Base-by-base conservation (phyloP, 1,284 basidiomycete genomes). In the Anthracocystis setariae region DNA sequence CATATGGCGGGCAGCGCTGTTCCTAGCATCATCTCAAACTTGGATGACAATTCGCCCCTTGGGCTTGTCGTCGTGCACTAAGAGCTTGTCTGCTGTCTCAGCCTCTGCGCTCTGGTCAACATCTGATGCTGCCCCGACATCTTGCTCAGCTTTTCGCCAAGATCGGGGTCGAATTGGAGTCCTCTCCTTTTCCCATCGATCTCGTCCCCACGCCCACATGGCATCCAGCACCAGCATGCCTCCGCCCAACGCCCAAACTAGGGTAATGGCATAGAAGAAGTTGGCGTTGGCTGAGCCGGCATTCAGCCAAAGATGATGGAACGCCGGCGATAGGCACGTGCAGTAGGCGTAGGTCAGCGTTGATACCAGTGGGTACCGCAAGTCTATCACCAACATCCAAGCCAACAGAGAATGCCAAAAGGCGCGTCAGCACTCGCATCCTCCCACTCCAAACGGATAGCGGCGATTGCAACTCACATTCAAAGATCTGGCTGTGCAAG, bases 271-370 rank as follows among this genome's bases (percentile, higher is more conserved):
- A 80, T 97, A 98, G 85, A 93, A 98, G 84, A 98, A 99, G 83
- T 98, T 98, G 43, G 95, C 94, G 79, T 98, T 98, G 1, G 94
- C 95, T 5, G 93, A 92, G 0, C 94, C 94, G 48, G 93, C 91
- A 8, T 87, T 86, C 5, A 98, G 87, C 95, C 96, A 98, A 4
- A 98, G 86, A 64, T 93, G 88, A 78, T 96, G 89, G 83, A 98
- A 94, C 17, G 96, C 86, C 0, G 94, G 94, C 57, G 98, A 87
- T 10, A 98, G 89, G 21, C 94, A 87, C 0, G 89, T 86, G 0
- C 94, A 89, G 80, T 98, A 94, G 1, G 92, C 85, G 72, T 94
- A 91, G 2, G 94, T 87, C 37, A 94, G 87, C 5, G 89, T 85
- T 1, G 93, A 92, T 37, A 96, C 90, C 56, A 97, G 89, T 0